phyloP scores from a whole-genome alignment of 1,284 basidiomycete genomes.

The Cystobasidium pallidum region DNA sequence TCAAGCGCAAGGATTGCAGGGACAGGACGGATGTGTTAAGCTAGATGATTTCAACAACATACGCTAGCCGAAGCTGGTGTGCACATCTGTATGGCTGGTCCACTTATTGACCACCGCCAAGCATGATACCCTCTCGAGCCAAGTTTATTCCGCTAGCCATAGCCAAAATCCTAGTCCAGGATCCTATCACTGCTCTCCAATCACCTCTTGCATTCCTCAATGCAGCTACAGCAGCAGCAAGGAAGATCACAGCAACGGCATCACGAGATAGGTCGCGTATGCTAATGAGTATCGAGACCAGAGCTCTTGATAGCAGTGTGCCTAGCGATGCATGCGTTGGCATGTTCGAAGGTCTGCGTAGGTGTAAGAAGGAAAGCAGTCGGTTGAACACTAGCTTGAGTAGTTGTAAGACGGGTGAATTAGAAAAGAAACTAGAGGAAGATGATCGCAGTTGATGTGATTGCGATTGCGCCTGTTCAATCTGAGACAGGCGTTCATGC shows the following conservation, averaged over 20 bases:
- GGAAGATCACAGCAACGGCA: conserved; percentile 40
- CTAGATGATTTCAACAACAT: conserved; percentile 9
- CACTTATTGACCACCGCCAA: neutral
- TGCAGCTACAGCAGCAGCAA: conserved; percentile 31
- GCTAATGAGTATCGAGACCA: conserved; percentile 30
- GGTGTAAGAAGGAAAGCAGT: conserved; percentile 15
- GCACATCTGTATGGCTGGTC: neutral
- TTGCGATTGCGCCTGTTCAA: conserved; percentile 28
- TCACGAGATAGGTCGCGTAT: conserved; percentile 27
- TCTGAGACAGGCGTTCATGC: conserved; percentile 70
- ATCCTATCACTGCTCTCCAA: conserved; percentile 39
- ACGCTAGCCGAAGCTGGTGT: neutral
- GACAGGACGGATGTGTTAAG: neutral
- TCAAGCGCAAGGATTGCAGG: neutral
- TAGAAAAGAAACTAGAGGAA: conserved; percentile 17
- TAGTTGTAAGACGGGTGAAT: conserved; percentile 35
- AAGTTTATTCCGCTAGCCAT: conserved; percentile 34
- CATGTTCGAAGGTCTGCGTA: neutral
- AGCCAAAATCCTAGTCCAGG: conserved; percentile 41
- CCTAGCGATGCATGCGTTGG: neutral
- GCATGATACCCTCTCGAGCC: conserved; percentile 26
- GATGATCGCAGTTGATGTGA: conserved; percentile 17
- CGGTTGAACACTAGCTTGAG: conserved; percentile 13
- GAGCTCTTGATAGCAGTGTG: conserved; percentile 27
- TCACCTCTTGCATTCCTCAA: conserved; percentile 34